Conservation (phyloP, 2,329 filamentous ascomycete genomes). For the Aspergillus japonicus region DNA sequence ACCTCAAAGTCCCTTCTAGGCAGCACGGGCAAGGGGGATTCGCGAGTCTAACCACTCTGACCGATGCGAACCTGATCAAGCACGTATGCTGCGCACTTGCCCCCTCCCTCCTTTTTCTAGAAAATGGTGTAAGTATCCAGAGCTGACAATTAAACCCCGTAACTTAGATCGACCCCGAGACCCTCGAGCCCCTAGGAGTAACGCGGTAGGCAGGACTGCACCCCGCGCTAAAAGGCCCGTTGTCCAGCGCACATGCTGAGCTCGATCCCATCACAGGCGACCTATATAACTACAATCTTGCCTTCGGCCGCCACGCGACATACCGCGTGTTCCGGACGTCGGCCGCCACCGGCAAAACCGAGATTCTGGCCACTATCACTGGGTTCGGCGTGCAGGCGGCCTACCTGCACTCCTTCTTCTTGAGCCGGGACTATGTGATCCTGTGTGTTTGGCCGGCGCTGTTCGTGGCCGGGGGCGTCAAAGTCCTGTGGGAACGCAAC, state of each 20-base stretch:
- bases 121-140: too few relatives aligned
- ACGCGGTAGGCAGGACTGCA: conserved; percentile 61
- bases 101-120: too few relatives aligned
- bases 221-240: conserved; percentile 62
- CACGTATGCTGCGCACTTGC: neutral
- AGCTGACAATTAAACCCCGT: too few relatives aligned
- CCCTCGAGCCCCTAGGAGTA: conserved; percentile 66
- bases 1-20: conserved; percentile 8
- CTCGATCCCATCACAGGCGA: conserved; percentile 69
- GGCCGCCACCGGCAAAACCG: conserved; percentile 62
- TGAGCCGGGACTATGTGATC: conserved; percentile 70
- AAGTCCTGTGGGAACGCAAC: conserved; percentile 36
- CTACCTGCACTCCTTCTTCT: too few relatives aligned
- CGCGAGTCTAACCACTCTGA: conserved; percentile 57
- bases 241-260: conserved; percentile 69
- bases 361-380: conserved; percentile 66
- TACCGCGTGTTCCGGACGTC: conserved; percentile 71
- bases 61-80: conserved; percentile 48
- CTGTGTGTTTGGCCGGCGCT: conserved; percentile 63
- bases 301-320: conserved; percentile 54
- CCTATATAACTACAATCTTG: conserved; percentile 74
- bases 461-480: conserved; percentile 55
- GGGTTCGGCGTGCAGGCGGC: conserved; percentile 48
- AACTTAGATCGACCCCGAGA: conserved; percentile 60
- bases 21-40: conserved; percentile 17